A percentile compares a stretch with the other conserved stretches of the same genome.
These are phyloP conservation scores for Coniosporium tulheliwenetii DNA, from an alignment of 2,329 filamentous ascomycete genomes.

Conservation along the genomic window DNA sequence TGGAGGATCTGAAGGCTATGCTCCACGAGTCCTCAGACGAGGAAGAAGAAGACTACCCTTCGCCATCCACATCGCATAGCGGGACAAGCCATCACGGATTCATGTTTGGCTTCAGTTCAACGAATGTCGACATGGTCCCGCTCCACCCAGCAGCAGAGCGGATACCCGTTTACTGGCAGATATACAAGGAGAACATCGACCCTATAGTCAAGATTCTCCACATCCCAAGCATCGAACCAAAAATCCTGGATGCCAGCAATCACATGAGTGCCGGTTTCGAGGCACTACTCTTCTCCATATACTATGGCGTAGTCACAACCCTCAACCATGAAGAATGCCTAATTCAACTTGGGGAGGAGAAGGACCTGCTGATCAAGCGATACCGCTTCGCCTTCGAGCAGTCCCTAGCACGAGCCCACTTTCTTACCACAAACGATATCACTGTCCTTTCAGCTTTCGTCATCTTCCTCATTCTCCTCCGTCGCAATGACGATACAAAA, in stretches of 20 bases:
- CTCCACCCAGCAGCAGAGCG: conserved; percentile 52
- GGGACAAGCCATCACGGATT: conserved; percentile 51
- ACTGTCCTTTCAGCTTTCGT: conserved; percentile 47
- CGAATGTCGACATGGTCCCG: conserved; percentile 48
- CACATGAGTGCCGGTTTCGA: conserved; percentile 42
- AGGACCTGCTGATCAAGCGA: conserved; percentile 30
- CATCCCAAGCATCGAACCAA: conserved; percentile 46
- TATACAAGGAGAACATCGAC: conserved; percentile 60
- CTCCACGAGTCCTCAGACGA: conserved; percentile 46
- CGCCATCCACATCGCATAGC: conserved; percentile 17
- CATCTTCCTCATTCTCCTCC: conserved; percentile 42
- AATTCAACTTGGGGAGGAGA: conserved; percentile 34
- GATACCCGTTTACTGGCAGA: conserved; percentile 52
- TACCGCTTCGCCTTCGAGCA: conserved; percentile 51
- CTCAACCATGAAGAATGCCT: conserved; percentile 31
- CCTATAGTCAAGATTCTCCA: conserved; percentile 58
- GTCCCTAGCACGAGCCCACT: conserved; percentile 44
- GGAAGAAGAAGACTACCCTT: conserved; percentile 39
- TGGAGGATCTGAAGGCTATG: conserved; percentile 16
- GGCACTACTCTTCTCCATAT: conserved; percentile 45
- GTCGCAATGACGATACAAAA: conserved; percentile 33
- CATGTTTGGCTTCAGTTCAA: conserved; percentile 56
- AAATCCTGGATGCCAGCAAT: conserved; percentile 41
- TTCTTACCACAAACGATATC: conserved; percentile 46
- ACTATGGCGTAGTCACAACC: conserved; percentile 42